Evolutionary conservation across 2,329 filamentous ascomycete species (phyloP), one percentile per base, ranked within the genome.

Genomic region (Septoria linicola): DNA sequence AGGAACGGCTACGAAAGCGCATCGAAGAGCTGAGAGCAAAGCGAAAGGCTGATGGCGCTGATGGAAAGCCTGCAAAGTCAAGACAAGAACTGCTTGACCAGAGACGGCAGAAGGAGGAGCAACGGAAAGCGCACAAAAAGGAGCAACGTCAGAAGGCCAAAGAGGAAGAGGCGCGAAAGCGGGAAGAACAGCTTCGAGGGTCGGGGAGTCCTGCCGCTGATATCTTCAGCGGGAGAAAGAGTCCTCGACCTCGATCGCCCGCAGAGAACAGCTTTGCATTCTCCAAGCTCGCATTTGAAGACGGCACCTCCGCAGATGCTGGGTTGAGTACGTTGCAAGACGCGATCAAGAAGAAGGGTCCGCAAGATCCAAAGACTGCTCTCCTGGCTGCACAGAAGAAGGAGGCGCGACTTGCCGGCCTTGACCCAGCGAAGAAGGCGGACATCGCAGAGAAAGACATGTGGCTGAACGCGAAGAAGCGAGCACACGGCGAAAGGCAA

Each of bases 401-500:
- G 72, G 87, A 91, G 73, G 83, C 85, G 63, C 85, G 90, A 21
- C 74, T 97, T 23, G 80, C 84, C 37, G 80, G 76, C 21, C 81
- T 96, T 65, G 87, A 92, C 62, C 82, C 85, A 1, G 81, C 83
- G 59, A 95, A 96, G 74, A 86, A 87, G 49, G 84, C 84, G 55
- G 88, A 95, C 53, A 85, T 97, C 37, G 84, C 90, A 54, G 89
- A 96, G 71, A 97, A 97, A 76, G 92, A 99, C 64, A 77, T 85
- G 51, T 99, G 93, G 93, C 77, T 96, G 53, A 92, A 88, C 41
- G 93, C 93, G 2, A 87, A 92, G 71, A 89, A 89, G 71, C 84
- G 87, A 19, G 89, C 87, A 1, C 88, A 95, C 68, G 93, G 93
- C 41, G 91, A 96, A 66, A 88, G 89, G 67, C 85, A 96, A 27